A percentile compares a stretch with the other conserved stretches of the same genome.
Evolutionary conservation across 768 basidiomycete species (phyloP).

Genomic region (Harrya chromipes): DNA sequence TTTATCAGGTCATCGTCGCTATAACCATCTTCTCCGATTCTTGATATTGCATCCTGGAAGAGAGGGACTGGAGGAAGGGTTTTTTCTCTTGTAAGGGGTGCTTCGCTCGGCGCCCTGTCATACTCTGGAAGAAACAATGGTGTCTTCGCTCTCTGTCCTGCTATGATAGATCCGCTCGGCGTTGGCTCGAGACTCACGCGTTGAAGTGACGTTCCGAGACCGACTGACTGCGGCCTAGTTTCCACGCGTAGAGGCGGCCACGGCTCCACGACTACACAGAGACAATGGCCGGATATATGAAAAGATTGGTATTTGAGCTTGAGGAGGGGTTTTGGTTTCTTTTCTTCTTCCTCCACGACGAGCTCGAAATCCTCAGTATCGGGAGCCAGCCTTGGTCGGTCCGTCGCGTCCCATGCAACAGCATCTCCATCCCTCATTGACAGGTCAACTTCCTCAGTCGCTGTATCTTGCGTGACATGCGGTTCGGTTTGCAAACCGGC

Average conservation of each 20-base stretch:
- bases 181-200: constrained; percentile 30
- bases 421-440: background rate
- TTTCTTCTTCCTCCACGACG: constrained; percentile 56
- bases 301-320: constrained; percentile 70
- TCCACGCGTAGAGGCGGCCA: constrained; percentile 54
- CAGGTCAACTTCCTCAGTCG: background rate
- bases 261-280: constrained; percentile 83
- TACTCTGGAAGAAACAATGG: constrained; percentile 76
- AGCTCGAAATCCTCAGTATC: constrained; percentile 33
- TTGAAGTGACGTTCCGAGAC: constrained; percentile 25
- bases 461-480: background rate
- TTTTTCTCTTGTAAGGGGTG: constrained; percentile 27
- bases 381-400: background rate
- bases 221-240: constrained; percentile 32
- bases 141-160: constrained; percentile 43
- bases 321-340: constrained; percentile 69
- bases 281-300: constrained; percentile 64
- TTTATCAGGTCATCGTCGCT: constrained; percentile 60
- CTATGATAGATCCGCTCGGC: constrained; percentile 11
- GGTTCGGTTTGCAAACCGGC: constrained; percentile 3
- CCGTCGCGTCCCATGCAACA: background rate
- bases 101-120: constrained; percentile 41
- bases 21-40: constrained; percentile 31
- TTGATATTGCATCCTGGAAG: constrained; percentile 34
- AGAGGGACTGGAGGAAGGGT: constrained; percentile 41